Evolutionary conservation across 148 eudicot genomes (phyloP).

Genomic region (Chenopodium berlandieri): DNA sequence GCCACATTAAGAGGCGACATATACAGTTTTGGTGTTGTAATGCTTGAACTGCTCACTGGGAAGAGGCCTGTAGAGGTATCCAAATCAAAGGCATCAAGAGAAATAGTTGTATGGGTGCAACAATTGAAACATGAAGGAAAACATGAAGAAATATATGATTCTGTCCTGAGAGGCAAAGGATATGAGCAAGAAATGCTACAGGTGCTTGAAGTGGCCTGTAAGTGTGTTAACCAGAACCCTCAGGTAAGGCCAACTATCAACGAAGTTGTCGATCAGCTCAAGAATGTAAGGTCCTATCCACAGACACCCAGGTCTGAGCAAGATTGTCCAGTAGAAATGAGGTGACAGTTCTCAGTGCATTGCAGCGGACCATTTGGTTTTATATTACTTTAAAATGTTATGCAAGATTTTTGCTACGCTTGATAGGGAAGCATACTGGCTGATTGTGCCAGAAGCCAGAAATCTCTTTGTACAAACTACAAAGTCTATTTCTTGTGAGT

Average conservation of each 20-base stretch:
- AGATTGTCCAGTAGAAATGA: conserved; percentile 29
- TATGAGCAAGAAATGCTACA: conserved; percentile 75
- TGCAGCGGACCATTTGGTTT: conserved; percentile 7
- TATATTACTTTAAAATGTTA: conserved; percentile 9
- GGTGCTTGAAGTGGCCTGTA: conserved; percentile 78
- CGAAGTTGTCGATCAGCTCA: conserved; percentile 76
- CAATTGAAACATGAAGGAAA: conserved; percentile 70
- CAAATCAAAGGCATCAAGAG: conserved; percentile 65
- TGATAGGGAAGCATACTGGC: conserved; percentile 19
- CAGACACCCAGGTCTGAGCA: conserved; percentile 35
- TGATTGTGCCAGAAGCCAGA: conserved; percentile 27
- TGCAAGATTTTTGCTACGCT: conserved; percentile 19
- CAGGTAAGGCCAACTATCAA: conserved; percentile 70
- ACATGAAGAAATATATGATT: conserved; percentile 64
- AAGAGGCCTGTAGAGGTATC: conserved; percentile 79
- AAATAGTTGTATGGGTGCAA: conserved; percentile 78
- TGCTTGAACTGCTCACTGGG: conserved; percentile 84
- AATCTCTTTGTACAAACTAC: conserved; percentile 23
- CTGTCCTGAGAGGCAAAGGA: conserved; percentile 58
- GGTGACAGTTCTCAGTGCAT: conserved; percentile 23
- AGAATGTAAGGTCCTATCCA: conserved; percentile 36
- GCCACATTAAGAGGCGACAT: conserved; percentile 92
- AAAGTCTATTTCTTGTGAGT: conserved; percentile 26
- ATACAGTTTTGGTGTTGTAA: conserved; percentile 88
- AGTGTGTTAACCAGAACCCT: conserved; percentile 73